A percentile compares a stretch with the other conserved stretches of the same genome.
Conservation (phyloP, 2,329 filamentous ascomycete species). For the Fusarium kyushuense region DNA sequence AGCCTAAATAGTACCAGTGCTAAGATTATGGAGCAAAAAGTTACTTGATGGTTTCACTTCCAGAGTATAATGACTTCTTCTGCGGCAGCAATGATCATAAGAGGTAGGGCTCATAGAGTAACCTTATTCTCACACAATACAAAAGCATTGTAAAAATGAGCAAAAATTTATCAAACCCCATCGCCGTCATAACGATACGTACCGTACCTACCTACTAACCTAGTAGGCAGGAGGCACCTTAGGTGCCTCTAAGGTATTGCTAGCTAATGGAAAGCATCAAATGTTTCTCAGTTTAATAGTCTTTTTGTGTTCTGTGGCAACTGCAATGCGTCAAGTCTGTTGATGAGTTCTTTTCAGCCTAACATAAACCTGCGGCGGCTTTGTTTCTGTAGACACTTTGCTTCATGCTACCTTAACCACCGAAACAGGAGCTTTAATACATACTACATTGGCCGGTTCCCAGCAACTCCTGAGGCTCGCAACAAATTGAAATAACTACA, state of each 20-base stretch:
- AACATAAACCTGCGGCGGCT: background rate
- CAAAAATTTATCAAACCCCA: background rate
- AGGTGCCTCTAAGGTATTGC: background rate
- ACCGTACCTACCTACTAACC: background rate
- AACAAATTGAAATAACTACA: background rate
- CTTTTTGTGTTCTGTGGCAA: background rate
- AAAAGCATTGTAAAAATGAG: too few species aligned
- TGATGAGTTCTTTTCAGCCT: background rate
- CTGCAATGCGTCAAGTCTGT: background rate
- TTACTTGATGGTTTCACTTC: too few species aligned
- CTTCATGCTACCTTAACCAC: background rate
- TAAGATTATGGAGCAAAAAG: conserved; percentile 14
- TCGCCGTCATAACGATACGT: background rate
- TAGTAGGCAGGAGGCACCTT: too few species aligned
- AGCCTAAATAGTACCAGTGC: background rate
- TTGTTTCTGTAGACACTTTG: background rate
- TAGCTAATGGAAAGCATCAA: background rate
- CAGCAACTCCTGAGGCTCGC: background rate
- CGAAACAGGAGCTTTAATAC: background rate
- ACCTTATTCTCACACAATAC: too few species aligned
- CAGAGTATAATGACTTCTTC: too few species aligned
- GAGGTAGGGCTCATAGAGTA: too few species aligned
- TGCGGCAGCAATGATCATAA: too few species aligned
- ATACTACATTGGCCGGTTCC: background rate
- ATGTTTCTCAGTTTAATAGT: background rate